Conservation (phyloP, 164 flowering plant genomes). For the Tinospora cordifolia region DNA sequence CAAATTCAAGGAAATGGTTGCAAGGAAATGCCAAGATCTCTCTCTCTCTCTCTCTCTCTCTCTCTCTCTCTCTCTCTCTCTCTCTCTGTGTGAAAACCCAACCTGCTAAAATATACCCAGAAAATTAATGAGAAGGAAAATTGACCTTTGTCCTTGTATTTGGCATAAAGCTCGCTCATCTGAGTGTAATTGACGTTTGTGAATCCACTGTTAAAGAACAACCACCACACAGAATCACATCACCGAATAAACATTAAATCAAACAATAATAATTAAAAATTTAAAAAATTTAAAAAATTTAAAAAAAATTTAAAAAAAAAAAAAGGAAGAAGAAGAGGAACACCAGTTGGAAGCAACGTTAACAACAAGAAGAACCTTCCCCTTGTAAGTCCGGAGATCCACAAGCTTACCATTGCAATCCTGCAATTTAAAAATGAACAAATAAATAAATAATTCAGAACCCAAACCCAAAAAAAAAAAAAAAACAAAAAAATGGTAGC, state of each 20-base stretch:
- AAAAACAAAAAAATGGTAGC: background rate
- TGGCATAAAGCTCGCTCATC: constrained; percentile 61
- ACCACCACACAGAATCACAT: background rate
- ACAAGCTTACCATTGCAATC: constrained; percentile 61
- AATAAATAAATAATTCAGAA: no score
- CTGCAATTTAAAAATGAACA: constrained; percentile 25
- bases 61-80: no score
- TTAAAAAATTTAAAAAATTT: background rate
- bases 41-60: no score
- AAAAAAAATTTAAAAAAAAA: background rate
- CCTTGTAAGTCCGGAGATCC: constrained; percentile 54
- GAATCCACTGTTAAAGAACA: constrained; percentile 48
- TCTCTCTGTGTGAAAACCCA: no score
- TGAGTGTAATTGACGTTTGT: constrained; percentile 66
- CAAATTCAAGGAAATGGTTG: background rate
- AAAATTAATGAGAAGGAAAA: background rate
- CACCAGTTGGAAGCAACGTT: constrained; percentile 96
- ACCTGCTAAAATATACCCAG: no score
- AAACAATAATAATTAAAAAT: background rate
- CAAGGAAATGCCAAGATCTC: no score
- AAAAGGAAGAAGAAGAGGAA: background rate
- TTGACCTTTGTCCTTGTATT: constrained; percentile 67
- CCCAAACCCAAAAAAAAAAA: background rate
- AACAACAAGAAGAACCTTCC: constrained; percentile 74
- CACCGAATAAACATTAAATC: background rate